Evolutionary conservation across 164 flowering plant genomes (phyloP).

Genomic region (Cinnamomum chago): DNA sequence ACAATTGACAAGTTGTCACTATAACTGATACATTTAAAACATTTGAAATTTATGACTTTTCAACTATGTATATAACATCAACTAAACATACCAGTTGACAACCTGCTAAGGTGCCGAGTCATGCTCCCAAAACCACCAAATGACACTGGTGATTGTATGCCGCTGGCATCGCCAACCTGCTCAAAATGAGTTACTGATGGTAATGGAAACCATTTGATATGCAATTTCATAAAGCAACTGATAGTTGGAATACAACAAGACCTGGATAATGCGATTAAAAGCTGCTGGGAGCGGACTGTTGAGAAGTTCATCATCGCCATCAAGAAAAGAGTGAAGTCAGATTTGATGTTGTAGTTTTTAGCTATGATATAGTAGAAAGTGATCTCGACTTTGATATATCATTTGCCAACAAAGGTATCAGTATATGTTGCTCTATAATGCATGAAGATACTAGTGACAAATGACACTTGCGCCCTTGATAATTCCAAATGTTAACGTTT

Average conservation of each 20-base stretch:
- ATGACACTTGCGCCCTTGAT: too few relatives aligned
- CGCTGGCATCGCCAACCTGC: constrained; percentile 99
- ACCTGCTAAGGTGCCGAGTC: constrained; percentile 86
- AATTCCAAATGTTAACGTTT: too few relatives aligned
- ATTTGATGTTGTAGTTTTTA: constrained; percentile 2
- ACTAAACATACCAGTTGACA: constrained; percentile 57
- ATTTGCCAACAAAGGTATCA: neutral
- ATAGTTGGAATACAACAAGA: constrained; percentile 21
- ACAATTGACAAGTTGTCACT: too few relatives aligned
- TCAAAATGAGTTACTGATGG: constrained; percentile 18
- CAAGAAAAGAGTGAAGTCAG: constrained; percentile 23
- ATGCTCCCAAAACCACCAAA: constrained; percentile 99
- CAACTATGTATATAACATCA: neutral
- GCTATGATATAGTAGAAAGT: neutral
- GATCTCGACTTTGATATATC: neutral
- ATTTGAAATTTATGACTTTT: neutral
- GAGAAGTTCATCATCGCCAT: constrained; percentile 16
- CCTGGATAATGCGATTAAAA: constrained; percentile 86
- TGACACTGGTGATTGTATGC: constrained; percentile 95
- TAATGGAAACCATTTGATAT: constrained; percentile 10
- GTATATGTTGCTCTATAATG: too few relatives aligned
- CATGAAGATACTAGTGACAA: too few relatives aligned
- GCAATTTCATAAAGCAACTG: constrained; percentile 11
- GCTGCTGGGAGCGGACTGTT: constrained; percentile 89
- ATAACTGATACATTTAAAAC: neutral